A percentile compares a stretch with the other conserved stretches of the same genome.
These are phyloP conservation scores for Sindora glabra DNA, from an alignment of 306 rosid genomes.

Conservation along the genomic window DNA sequence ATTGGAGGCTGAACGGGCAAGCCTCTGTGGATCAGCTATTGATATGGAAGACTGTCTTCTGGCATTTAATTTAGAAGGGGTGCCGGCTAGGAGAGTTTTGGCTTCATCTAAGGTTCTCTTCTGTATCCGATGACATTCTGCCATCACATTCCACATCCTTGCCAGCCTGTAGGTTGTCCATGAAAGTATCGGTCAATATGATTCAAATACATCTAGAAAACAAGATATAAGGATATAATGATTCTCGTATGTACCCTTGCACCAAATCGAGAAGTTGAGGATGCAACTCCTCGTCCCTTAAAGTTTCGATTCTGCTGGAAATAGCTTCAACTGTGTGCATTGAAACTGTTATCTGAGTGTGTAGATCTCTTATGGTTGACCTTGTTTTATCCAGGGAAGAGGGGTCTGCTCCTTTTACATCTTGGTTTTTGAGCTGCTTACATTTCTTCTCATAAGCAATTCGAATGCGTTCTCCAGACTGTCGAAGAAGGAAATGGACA, in stretches of 20 bases:
- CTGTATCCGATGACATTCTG: constrained; percentile 73
- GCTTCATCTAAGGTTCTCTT: constrained; percentile 71
- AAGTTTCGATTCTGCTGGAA: constrained; percentile 70
- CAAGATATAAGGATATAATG: background rate
- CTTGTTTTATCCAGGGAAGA: constrained; percentile 67
- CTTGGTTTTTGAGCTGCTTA: constrained; percentile 60
- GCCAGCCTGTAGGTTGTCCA: constrained; percentile 47
- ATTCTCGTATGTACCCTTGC: constrained; percentile 50
- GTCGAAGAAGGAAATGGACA: constrained; percentile 27
- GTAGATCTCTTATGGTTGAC: constrained; percentile 63
- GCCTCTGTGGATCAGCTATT: constrained; percentile 40
- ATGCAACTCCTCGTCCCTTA: constrained; percentile 86
- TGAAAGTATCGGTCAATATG: constrained; percentile 6
- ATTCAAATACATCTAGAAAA: background rate
- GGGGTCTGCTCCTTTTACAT: constrained; percentile 62
- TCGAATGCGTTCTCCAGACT: constrained; percentile 81
- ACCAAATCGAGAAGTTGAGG: constrained; percentile 76
- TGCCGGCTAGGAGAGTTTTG: constrained; percentile 61
- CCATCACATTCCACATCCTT: constrained; percentile 97
- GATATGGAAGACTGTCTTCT: constrained; percentile 41
- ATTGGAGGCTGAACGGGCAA: constrained; percentile 54
- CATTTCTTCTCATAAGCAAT: constrained; percentile 79
- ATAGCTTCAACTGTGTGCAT: constrained; percentile 83
- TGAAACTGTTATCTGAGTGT: constrained; percentile 81
- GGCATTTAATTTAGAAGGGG: constrained; percentile 45